Evolutionary conservation across 2,329 filamentous ascomycete genomes (phyloP), one percentile per base, ranked within the genome.

Genomic region (Neodidymelliopsis sp.): DNA sequence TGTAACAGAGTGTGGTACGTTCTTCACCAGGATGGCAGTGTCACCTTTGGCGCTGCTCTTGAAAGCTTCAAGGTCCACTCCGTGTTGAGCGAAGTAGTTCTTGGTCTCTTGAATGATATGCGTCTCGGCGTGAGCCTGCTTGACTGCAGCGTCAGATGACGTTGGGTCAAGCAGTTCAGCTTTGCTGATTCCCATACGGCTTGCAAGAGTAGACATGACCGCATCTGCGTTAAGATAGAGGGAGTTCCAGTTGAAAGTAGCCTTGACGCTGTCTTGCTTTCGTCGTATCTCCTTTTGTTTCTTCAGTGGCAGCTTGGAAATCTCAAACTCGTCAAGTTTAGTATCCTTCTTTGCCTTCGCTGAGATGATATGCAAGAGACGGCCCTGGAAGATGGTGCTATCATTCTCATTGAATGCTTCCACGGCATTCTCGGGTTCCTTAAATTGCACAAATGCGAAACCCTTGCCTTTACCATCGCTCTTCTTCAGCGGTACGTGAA

Each of bases 171-270:
- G 81, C 48, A 99, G 76, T 63, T 96, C 91, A 9, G 91, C 87
- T 77, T 99, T 99, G 45, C 89, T 88, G 48, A 99, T 84, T 35
- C 93, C 92, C 48, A 99, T 81, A 43, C 92, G 88, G 67, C 87
- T 85, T 36, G 94, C 91, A 53, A 96, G 85, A 5, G 92, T 95
- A 37, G 90, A 86, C 75, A 97, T 92, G 41, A 99, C 91, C 39
- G 94, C 90, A 77, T 99, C 92, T 29, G 80, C 89, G 74, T 89
- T 97, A 89, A 99, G 95, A 74, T 94, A 99, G n/a, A 99, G 79
- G n/a, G 92, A 93, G 77, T 99, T 99, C 94, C 94, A 99, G 71
- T 93, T 96, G 76, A 97, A 97, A 1, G 84, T 85, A 37, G 83
- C 85, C 22, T 86, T 87, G 7, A 89, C 82, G 16, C 92, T 90